These are phyloP conservation scores for Xylaria sp. DNA, from an alignment of 2,329 filamentous ascomycete species.

Conservation along the genomic window DNA sequence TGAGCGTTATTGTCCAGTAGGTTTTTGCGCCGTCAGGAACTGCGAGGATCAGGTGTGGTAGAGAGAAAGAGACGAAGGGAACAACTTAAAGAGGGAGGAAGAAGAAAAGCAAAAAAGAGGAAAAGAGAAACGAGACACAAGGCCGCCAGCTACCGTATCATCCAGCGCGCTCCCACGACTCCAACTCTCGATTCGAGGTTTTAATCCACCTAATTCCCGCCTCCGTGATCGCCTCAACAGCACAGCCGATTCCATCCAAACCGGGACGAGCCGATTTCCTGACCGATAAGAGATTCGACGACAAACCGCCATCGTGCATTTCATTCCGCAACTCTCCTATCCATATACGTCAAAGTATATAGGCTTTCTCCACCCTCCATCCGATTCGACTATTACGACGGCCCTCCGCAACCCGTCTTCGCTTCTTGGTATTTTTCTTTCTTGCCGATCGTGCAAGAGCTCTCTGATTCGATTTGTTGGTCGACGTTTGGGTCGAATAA, in stretches of 20 bases:
- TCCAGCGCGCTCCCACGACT: slow-evolving; percentile 1
- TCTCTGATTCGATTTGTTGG: background rate
- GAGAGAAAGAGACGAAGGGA: slow-evolving; percentile 4
- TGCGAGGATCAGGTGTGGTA: slow-evolving; percentile 24
- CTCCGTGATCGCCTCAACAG: slow-evolving; percentile 4
- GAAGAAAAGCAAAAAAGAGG: slow-evolving; percentile 1
- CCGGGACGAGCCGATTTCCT: slow-evolving; percentile 1
- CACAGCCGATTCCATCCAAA: slow-evolving; percentile 5
- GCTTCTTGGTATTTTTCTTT: slow-evolving; percentile 7
- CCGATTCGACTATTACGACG: slow-evolving; percentile 12
- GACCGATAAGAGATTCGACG: slow-evolving; percentile 9
- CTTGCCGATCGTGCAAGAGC: slow-evolving; percentile 3
- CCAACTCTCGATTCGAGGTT: slow-evolving; percentile 16
- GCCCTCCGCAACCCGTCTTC: slow-evolving; percentile 13
- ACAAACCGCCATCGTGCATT: too few relatives aligned
- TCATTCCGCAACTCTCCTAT: slow-evolving; percentile 7
- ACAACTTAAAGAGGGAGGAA: slow-evolving; percentile 2
- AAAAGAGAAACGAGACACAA: slow-evolving; percentile 5
- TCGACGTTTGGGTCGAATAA: background rate
- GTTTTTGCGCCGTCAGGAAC: slow-evolving; percentile 32
- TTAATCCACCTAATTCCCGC: slow-evolving; percentile 11
- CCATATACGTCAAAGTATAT: slow-evolving; percentile 10
- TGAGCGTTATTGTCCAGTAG: slow-evolving; percentile 21
- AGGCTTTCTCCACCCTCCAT: slow-evolving; percentile 27
- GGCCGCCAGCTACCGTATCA: background rate